Evolutionary conservation across 371 early-diverging fungal genomes (phyloP), one percentile per base, ranked within the genome.

Genomic region (Apophysomyces ossiformis): DNA sequence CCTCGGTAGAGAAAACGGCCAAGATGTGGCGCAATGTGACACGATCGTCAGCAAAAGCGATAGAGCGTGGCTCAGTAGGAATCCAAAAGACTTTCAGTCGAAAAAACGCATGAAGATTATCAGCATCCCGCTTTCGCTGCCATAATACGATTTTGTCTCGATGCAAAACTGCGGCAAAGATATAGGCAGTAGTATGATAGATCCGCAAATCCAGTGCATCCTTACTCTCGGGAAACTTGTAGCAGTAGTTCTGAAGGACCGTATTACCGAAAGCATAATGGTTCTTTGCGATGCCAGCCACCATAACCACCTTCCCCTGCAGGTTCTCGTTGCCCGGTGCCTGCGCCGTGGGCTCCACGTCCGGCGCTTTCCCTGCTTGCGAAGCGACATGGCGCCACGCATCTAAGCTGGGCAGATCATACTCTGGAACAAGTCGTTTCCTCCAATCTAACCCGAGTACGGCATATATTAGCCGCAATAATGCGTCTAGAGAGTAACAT

Each of bases 21-120:
- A 79, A 38, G 12, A 82, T 64, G 54, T 74, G 71, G n/a, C 75
- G 65, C 13, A 82, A 43, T 1, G 78, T 74, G 35, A 66, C 61
- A 2, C 83, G 64, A 60, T 82, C 83, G 37, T 82, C 83, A 13
- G 83, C 83, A 72, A 82, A 79, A 0, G 80, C 68, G 41, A 82
- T 66, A 9, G 61, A 61, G 6, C 64, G 70, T 21, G 83, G 71
- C 58, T 79, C 78, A 0, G 70, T 58, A 3, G 83, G 83, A 7
- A 82, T 74, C 83, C 83, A 82, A 59, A 76, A 82, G 0, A 67
- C 76, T 38, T 78, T 77, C 60, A 78, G 65, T 8, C 74, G 57
- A 35, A 61, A 67, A 65, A 78, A 77, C 1, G 73, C 73, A 13
- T 67, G 57, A 36, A 68, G 37, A 0, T 68, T 66, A 5, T 65